phyloP scores from a whole-genome alignment of 371 early-diverging fungal genomes.

The Rhizopus sp. region DNA sequence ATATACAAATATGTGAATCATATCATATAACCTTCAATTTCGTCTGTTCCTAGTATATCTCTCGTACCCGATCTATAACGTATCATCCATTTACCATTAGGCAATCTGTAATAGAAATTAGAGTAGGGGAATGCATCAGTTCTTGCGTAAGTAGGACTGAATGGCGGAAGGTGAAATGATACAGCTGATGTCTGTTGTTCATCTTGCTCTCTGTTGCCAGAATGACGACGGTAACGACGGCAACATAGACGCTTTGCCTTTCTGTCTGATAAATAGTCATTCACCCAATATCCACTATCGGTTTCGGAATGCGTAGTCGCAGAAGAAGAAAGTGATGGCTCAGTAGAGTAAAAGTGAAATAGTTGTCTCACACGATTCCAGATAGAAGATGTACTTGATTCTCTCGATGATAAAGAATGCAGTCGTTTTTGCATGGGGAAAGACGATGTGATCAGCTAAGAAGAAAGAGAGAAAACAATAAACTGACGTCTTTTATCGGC shows the following conservation, averaged over 20 bases:
- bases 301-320: too few relatives aligned
- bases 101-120: constrained; percentile 46
- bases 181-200: too few relatives aligned
- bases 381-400: not conserved
- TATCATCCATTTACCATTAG: constrained; percentile 48
- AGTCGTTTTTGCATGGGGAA: not conserved
- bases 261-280: too few relatives aligned
- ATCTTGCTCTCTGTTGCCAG: too few relatives aligned
- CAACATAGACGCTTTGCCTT: too few relatives aligned
- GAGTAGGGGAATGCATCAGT: constrained; percentile 48
- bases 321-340: not conserved
- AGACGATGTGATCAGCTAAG: not conserved
- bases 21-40: constrained; percentile 38
- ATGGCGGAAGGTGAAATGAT: constrained; percentile 31
- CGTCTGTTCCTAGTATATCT: constrained; percentile 44
- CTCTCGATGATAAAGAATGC: not conserved
- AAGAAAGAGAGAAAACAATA: not conserved
- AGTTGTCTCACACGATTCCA: not conserved
- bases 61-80: constrained; percentile 47
- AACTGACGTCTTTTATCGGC: not conserved
- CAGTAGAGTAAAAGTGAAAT: not conserved
- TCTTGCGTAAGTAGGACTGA: constrained; percentile 46
- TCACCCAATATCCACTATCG: too few relatives aligned
- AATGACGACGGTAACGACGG: too few relatives aligned
- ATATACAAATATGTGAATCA: constrained; percentile 7